Percentiles rank a stretch among this genome's conserved stretches.
These are phyloP conservation scores for Beauveria caledonica DNA, from an alignment of 2,329 filamentous ascomycete species.

Conservation along the genomic window DNA sequence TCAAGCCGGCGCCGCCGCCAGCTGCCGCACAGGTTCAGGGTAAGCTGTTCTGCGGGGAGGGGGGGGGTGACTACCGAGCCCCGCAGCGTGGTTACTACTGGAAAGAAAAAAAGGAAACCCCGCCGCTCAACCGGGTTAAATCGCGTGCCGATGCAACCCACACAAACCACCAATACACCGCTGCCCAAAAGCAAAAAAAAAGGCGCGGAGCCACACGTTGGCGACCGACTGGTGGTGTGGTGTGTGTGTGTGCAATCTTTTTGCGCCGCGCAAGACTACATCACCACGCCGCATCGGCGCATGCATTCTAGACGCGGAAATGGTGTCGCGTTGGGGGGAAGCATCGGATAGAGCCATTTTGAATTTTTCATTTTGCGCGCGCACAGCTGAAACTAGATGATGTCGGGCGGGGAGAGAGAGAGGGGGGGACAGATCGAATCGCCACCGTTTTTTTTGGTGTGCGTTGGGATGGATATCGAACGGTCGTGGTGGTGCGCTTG, in stretches of 20 bases:
- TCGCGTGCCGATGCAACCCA: neutral
- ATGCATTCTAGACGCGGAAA: neutral
- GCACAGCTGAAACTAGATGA: neutral
- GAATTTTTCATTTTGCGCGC: neutral
- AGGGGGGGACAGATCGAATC: too few species aligned
- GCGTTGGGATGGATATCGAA: too few species aligned
- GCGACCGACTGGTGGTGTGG: neutral
- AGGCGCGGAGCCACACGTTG: too few species aligned
- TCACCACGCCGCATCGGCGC: constrained; percentile 1
- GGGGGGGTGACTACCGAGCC: neutral
- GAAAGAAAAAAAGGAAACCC: neutral
- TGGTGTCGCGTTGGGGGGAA: neutral
- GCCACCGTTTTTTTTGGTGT: too few species aligned
- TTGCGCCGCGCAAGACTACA: constrained; percentile 1
- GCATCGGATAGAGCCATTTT: neutral
- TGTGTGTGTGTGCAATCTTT: neutral
- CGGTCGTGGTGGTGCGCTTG: too few species aligned
- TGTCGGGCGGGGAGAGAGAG: neutral
- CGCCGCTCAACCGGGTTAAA: neutral
- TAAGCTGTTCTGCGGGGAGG: neutral
- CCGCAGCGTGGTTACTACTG: neutral
- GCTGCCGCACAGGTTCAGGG: neutral
- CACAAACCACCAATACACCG: too few species aligned
- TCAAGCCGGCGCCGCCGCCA: neutral
- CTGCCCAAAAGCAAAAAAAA: too few species aligned